Evolutionary conservation across 352 stramenopile species (phyloP).

Genomic region (Phytopythium mirpurense): DNA sequence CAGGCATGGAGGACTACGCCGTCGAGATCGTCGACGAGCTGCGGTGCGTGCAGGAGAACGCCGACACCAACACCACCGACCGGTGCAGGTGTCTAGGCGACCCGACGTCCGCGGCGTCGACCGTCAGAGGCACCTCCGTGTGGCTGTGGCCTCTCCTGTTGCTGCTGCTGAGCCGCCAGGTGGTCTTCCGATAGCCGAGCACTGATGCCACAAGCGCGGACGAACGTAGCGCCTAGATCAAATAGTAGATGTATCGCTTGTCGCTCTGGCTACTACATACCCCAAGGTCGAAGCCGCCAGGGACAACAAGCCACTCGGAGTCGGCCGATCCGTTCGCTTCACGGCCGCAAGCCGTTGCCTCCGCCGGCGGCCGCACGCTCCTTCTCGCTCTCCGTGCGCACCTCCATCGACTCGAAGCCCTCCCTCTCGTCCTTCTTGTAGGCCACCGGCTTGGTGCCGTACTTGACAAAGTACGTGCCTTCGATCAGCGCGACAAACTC

Average conservation of each 20-base stretch:
- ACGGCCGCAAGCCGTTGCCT: slow-evolving; percentile 28
- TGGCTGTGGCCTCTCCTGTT: background rate
- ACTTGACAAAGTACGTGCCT: slow-evolving; percentile 80
- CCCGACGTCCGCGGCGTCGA: slow-evolving; percentile 14
- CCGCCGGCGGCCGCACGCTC: slow-evolving; percentile 26
- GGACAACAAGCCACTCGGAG: too few relatives aligned
- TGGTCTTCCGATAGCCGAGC: background rate
- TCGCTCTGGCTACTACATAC: background rate
- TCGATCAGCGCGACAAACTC: slow-evolving; percentile 86
- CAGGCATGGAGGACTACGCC: slow-evolving; percentile 57
- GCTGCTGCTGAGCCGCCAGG: background rate
- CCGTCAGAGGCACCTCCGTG: background rate
- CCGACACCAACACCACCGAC: slow-evolving; percentile 22
- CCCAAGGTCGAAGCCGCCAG: background rate
- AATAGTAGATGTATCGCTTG: slow-evolving; percentile 1
- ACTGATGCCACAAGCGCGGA: background rate
- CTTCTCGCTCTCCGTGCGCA: slow-evolving; percentile 68
- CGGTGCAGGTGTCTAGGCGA: slow-evolving; percentile 45
- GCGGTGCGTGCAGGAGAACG: slow-evolving; percentile 27
- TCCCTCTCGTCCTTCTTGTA: slow-evolving; percentile 81
- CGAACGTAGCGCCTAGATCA: background rate
- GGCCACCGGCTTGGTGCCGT: slow-evolving; percentile 44
- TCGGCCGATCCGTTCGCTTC: slow-evolving; percentile 6
- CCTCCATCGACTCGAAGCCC: slow-evolving; percentile 75
- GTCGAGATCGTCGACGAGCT: slow-evolving; percentile 69